Base-by-base conservation (phyloP, 2,329 filamentous ascomycete species). In the Helotiales sp. region DNA sequence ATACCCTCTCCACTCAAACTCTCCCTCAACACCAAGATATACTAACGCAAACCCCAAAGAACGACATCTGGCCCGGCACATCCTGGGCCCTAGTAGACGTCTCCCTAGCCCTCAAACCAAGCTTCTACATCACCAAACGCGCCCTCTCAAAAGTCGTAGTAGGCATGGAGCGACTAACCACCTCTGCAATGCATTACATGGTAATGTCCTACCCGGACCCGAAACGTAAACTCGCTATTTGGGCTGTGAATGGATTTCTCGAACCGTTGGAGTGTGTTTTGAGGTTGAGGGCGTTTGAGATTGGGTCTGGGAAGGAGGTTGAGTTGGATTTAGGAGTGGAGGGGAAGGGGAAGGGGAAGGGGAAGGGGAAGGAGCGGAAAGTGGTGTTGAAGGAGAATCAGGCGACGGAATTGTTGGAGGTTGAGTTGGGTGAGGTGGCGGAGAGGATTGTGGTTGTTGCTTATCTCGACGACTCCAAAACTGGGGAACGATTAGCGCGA, bases 61-160 rank as follows among this genome's bases (percentile, higher is more conserved):
- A 89, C 65, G 86, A 89, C 71, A 87, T 84, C 72, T 89, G 85
- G 84, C 85, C 85, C 1, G 83, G 82, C 19, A 84, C 82, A 48
- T 84, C 80, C 27, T 89, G 86, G 86, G 77, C 85, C 0, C 79
- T 88, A 36, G 83, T 86, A 12, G 85, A 88, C 70, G 86, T 80
- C 63, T 78, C 78, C 59, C 71, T 74, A 51, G 73, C 77, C 40
- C 77, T 77, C 61, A 82, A 82, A 68, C 75, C 78, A 8, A 75
- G 76, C 25, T 82, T 79, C 68, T 82, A 81, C 62, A 77, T 79
- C 5, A 81, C 81, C 67, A 75, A 78, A 53, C 70, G 80, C 25
- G 79, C 77, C 6, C 71, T 82, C 5, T 61, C 59, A 2, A 53
- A 48, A 12, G 47, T 67, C 0, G 62, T 62, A 1, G 62, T 69